Conservation (phyloP, 805 yeast species). For the Clavispora asparagi region DNA sequence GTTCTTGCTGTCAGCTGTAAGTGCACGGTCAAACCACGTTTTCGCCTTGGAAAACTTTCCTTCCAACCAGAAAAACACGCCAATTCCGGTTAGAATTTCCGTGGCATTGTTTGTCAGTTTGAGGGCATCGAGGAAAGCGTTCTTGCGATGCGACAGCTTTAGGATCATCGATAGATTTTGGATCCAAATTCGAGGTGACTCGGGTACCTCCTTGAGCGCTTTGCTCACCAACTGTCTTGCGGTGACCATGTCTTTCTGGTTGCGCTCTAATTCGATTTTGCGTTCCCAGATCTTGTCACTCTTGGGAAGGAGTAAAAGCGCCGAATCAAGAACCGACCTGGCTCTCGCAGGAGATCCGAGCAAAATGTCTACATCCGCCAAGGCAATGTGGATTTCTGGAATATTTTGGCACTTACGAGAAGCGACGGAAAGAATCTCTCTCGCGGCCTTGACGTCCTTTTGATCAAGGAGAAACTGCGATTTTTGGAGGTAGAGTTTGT, state of each 20-base stretch:
- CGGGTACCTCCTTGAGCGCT: conserved; percentile 56
- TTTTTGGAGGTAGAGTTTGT: conserved; percentile 56
- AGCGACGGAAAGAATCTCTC: conserved; percentile 45
- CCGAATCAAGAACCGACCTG: conserved; percentile 68
- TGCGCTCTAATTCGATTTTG: conserved; percentile 53
- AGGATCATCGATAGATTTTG: conserved; percentile 46
- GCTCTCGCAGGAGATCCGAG: conserved; percentile 49
- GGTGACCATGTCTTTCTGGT: conserved; percentile 43
- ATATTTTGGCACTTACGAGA: conserved; percentile 42
- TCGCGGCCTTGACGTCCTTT: conserved; percentile 32
- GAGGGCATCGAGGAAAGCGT: conserved; percentile 65
- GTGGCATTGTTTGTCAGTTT: conserved; percentile 58
- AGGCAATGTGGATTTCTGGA: conserved; percentile 48
- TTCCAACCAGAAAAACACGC: conserved; percentile 59
- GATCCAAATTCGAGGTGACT: conserved; percentile 61
- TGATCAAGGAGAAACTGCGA: conserved; percentile 45
- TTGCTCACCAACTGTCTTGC: conserved; percentile 52
- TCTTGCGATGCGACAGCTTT: conserved; percentile 48
- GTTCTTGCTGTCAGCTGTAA: conserved; percentile 45
- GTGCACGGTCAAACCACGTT: conserved; percentile 71
- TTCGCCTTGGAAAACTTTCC: conserved; percentile 60
- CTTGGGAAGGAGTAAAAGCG: conserved; percentile 46
- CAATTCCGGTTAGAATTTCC: conserved; percentile 57
- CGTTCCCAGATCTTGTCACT: conserved; percentile 54
- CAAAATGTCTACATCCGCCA: conserved; percentile 41